phyloP scores from a whole-genome alignment of 345 rosid species.

The Euphorbia peplus region DNA sequence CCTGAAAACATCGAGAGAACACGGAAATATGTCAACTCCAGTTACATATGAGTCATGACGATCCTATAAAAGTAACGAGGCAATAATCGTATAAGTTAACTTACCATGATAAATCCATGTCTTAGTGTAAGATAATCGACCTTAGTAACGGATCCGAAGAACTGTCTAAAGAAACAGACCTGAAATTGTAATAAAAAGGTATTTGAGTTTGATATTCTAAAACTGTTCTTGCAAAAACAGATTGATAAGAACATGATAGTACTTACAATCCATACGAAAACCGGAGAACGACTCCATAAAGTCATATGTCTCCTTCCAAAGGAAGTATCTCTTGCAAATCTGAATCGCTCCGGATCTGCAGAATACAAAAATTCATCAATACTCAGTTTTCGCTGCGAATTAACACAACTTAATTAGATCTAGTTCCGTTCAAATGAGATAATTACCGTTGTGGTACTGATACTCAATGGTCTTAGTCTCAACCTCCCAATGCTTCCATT shows the following conservation, averaged over 20 bases:
- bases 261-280: conserved; percentile 69
- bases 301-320: conserved; percentile 81
- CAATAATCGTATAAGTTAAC: neutral
- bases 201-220: neutral
- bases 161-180: conserved; percentile 95
- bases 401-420: neutral
- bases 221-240: neutral
- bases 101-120: conserved; percentile 86
- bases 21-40: neutral
- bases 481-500: conserved; percentile 81
- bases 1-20: conserved; percentile 40
- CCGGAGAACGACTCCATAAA: conserved; percentile 56
- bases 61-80: neutral
- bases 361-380: neutral
- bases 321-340: conserved; percentile 94
- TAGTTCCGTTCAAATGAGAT: neutral
- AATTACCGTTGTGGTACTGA: conserved; percentile 69
- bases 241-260: neutral
- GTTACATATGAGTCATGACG: neutral
- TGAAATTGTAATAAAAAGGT: conserved; percentile 21
- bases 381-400: neutral
- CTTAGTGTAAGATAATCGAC: conserved; percentile 81
- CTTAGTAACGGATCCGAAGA: conserved; percentile 77
- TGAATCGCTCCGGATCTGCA: conserved; percentile 89
- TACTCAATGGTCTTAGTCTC: conserved; percentile 81